Conservation (phyloP, 2,329 filamentous ascomycete species). For the Aspergillus tubingensis region DNA sequence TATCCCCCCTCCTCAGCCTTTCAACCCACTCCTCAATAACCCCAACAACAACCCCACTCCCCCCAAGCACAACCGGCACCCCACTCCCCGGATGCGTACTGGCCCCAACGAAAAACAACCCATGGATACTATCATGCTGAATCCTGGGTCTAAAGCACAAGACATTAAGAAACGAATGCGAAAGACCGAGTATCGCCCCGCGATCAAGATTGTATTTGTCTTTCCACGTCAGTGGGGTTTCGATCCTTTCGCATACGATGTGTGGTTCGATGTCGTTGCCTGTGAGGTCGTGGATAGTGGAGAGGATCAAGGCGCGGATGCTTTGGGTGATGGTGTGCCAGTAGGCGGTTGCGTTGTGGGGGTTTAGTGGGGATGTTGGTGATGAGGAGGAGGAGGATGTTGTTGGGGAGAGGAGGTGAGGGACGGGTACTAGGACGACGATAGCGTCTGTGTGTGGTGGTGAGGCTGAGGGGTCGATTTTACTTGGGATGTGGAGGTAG, state of each 20-base stretch:
- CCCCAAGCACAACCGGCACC: conserved; percentile 59
- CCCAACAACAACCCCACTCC: conserved; percentile 18
- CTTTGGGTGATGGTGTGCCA: not conserved
- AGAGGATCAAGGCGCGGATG: not conserved
- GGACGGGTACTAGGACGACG: conserved; percentile 71
- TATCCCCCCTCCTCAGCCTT: not conserved
- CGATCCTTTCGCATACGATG: conserved; percentile 64
- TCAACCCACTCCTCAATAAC: not conserved
- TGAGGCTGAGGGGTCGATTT: conserved; percentile 68
- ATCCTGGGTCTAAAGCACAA: conserved; percentile 36
- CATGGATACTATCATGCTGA: conserved; percentile 23
- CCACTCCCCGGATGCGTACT: conserved; percentile 76
- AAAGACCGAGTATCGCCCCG: conserved; percentile 71
- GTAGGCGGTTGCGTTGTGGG: not conserved
- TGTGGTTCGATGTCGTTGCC: conserved; percentile 52
- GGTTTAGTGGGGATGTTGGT: not conserved
- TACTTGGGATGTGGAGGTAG: conserved; percentile 74
- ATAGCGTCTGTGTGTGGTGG: conserved; percentile 66
- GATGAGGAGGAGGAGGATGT: not conserved
- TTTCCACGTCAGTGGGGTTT: conserved; percentile 68
- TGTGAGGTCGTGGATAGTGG: conserved; percentile 57
- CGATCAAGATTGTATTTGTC: conserved; percentile 71
- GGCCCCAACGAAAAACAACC: conserved; percentile 71
- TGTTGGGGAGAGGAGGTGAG: conserved; percentile 50
- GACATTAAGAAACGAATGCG: conserved; percentile 66